These are phyloP conservation scores for Lasiodiplodia citricola DNA, from an alignment of 2,329 filamentous ascomycete genomes.

Conservation along the genomic window DNA sequence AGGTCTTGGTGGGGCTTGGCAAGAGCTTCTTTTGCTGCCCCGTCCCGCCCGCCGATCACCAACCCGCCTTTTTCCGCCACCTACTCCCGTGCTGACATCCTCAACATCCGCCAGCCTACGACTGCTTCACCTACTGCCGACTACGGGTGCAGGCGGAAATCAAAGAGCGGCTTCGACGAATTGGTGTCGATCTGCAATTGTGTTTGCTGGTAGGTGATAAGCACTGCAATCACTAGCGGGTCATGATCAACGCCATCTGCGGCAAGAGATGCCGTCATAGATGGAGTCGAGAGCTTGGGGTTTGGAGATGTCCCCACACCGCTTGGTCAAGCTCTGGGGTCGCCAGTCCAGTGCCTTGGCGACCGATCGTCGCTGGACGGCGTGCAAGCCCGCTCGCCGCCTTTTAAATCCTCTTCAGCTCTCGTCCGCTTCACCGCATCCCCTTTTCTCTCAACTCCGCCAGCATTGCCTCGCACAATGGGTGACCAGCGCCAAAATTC, in stretches of 20 bases:
- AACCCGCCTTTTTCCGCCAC: background rate
- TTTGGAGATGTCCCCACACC: slow-evolving; percentile 8
- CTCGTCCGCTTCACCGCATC: background rate
- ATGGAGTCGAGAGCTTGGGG: slow-evolving; percentile 3
- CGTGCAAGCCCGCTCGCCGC: background rate
- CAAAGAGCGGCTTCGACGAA: background rate
- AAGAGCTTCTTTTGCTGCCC: slow-evolving; percentile 19
- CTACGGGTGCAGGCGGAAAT: background rate
- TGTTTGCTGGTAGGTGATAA: background rate
- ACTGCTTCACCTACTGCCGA: background rate
- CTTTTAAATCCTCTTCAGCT: background rate
- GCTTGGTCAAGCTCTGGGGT: slow-evolving; percentile 8
- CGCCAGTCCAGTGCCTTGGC: background rate
- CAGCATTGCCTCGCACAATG: background rate
- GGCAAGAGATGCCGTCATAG: slow-evolving; percentile 9
- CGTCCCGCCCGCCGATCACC: slow-evolving; percentile 5
- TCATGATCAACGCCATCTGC: slow-evolving; percentile 1
- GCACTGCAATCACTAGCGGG: background rate
- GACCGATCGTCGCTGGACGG: background rate
- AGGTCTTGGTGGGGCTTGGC: slow-evolving; percentile 17
- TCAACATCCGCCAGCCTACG: background rate
- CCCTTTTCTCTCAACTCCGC: background rate
- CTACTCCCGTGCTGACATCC: background rate
- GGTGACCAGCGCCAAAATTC: background rate
- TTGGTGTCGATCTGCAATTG: background rate